These are phyloP conservation scores for Umbelopsis sp. DNA, from an alignment of 192 early-diverging fungal species.

Conservation along the genomic window DNA sequence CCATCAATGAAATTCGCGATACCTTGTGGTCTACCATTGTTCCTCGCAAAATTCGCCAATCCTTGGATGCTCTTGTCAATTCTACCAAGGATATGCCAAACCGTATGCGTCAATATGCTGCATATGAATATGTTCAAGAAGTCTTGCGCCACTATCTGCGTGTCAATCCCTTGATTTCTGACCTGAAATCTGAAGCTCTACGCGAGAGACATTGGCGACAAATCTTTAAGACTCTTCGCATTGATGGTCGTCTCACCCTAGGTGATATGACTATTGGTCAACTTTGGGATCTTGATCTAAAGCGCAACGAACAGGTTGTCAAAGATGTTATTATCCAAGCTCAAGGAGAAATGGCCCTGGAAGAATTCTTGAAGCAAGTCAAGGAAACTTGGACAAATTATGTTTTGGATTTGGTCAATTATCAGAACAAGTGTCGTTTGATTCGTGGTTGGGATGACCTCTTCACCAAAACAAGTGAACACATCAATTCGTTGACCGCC, in stretches of 20 bases:
- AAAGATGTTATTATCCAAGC: slow-evolving; percentile 90
- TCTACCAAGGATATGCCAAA: slow-evolving; percentile 93
- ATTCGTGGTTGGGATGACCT: slow-evolving; percentile 99
- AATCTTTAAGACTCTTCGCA: slow-evolving; percentile 81
- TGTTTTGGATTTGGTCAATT: slow-evolving; percentile 91
- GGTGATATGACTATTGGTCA: slow-evolving; percentile 92
- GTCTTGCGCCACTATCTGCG: slow-evolving; percentile 78
- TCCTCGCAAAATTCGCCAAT: slow-evolving; percentile 88
- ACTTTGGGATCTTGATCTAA: slow-evolving; percentile 93
- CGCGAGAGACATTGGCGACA: slow-evolving; percentile 97
- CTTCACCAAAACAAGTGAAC: slow-evolving; percentile 94
- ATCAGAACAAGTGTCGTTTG: slow-evolving; percentile 96
- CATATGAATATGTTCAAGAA: slow-evolving; percentile 93
- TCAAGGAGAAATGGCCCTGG: slow-evolving; percentile 99
- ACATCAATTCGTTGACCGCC: slow-evolving; percentile 91
- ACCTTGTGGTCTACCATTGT: slow-evolving; percentile 83
- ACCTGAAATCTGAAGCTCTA: slow-evolving; percentile 95
- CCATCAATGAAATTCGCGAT: slow-evolving; percentile 84
- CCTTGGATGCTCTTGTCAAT: slow-evolving; percentile 78
- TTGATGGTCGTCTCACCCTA: slow-evolving; percentile 69
- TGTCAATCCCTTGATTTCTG: slow-evolving; percentile 77
- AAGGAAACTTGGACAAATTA: slow-evolving; percentile 92
- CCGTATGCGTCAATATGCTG: slow-evolving; percentile 96
- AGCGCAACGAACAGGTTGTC: slow-evolving; percentile 82
- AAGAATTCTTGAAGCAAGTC: slow-evolving; percentile 94